Percentiles rank a stretch among this genome's conserved stretches.
Evolutionary conservation across 2,329 filamentous ascomycete genomes (phyloP).

Genomic region (Aspergillus sp.): DNA sequence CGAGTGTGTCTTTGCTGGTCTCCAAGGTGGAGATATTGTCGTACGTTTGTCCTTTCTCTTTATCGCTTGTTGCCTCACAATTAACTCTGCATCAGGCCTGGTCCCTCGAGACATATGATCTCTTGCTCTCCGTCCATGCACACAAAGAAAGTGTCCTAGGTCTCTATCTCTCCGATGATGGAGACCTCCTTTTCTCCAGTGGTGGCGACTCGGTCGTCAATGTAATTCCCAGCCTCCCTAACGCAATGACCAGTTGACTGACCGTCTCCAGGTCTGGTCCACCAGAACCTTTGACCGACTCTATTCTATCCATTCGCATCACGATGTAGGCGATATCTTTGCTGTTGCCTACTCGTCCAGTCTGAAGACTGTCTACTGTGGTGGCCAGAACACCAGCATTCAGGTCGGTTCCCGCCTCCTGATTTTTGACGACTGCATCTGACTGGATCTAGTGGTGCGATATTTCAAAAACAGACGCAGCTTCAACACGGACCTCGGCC

Average conservation of each 20-base stretch:
- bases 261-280: conserved; percentile 64
- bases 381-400: conserved; percentile 89
- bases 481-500: conserved; percentile 57
- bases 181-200: conserved; percentile 78
- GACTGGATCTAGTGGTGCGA: conserved; percentile 63
- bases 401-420: conserved; percentile 47
- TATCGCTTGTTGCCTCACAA: conserved; percentile 6
- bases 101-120: conserved; percentile 83
- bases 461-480: conserved; percentile 60
- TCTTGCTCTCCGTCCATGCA: conserved; percentile 72
- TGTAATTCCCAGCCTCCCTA: conserved; percentile 35
- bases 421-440: conserved; percentile 4
- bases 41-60: conserved; percentile 34
- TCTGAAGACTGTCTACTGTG: conserved; percentile 79
- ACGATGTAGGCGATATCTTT: conserved; percentile 94
- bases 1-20: conserved; percentile 81
- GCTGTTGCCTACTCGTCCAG: conserved; percentile 82
- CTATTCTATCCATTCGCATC: conserved; percentile 87
- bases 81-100: conserved; percentile 54
- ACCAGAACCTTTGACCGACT: conserved; percentile 69
- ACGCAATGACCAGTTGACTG: conserved; percentile 6
- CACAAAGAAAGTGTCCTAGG: conserved; percentile 89
- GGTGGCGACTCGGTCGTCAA: conserved; percentile 92
- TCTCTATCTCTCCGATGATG: conserved; percentile 72
- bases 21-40: conserved; percentile 88